Percentiles rank a stretch among this genome's conserved stretches.
Conservation (phyloP, 306 rosid genomes). For the Coriaria nepalensis region DNA sequence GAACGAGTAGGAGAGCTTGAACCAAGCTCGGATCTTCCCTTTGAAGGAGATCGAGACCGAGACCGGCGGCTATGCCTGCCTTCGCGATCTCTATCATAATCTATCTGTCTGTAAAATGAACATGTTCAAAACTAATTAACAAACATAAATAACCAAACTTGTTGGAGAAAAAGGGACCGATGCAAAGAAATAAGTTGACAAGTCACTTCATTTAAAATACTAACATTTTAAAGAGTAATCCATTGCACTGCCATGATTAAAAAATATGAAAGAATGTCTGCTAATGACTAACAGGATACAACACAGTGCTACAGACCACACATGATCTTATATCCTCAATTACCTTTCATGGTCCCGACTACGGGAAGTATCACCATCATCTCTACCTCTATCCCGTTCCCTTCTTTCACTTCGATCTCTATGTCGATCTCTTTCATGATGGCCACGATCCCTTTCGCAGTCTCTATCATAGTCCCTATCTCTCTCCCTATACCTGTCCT, state of each 20-base stretch:
- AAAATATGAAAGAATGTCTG: too few relatives aligned
- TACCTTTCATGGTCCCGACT: slow-evolving; percentile 72
- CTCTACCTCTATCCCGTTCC: slow-evolving; percentile 70
- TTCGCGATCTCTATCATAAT: slow-evolving; percentile 58
- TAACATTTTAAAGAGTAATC: too few relatives aligned
- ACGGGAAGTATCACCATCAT: slow-evolving; percentile 53
- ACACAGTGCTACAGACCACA: too few relatives aligned
- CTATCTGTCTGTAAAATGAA: slow-evolving; percentile 48
- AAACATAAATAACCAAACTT: too few relatives aligned
- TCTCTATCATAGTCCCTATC: slow-evolving; percentile 50
- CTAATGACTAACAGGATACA: too few relatives aligned
- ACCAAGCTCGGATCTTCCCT: slow-evolving; percentile 54
- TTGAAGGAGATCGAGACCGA: slow-evolving; percentile 49
- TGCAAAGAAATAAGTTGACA: background rate
- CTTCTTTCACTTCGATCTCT: slow-evolving; percentile 64
- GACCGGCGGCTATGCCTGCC: slow-evolving; percentile 61
- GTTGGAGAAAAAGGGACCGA: too few relatives aligned
- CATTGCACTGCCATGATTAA: too few relatives aligned
- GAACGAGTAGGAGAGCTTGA: slow-evolving; percentile 82
- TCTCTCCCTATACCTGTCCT: slow-evolving; percentile 20
- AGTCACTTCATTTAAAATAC: background rate
- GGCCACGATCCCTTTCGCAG: slow-evolving; percentile 40
- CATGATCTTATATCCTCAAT: background rate
- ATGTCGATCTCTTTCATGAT: slow-evolving; percentile 34
- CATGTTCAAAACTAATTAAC: background rate